Conservation (phyloP, 495 filamentous ascomycete species). For the Pseudotulostoma volvatum region DNA sequence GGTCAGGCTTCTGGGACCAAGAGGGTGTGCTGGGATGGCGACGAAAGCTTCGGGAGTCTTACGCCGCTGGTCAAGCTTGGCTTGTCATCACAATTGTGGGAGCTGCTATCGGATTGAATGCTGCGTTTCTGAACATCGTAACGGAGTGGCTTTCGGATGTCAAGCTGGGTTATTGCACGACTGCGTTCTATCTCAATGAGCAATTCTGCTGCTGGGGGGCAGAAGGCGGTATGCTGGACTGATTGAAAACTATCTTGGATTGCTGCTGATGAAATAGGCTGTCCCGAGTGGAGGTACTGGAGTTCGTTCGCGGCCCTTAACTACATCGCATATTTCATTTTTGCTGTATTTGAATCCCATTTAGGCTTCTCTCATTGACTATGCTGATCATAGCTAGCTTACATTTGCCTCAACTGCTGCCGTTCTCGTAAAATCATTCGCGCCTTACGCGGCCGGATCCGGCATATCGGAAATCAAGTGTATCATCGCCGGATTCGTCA, state of each 20-base stretch:
- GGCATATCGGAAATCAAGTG: conserved; percentile 99
- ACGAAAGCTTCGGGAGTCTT: conserved; percentile 66
- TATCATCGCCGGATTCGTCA: conserved; percentile 98
- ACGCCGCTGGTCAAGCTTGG: conserved; percentile 96
- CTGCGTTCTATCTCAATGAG: conserved; percentile 94
- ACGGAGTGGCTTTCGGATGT: conserved; percentile 96
- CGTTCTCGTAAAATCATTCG: conserved; percentile 76
- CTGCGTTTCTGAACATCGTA: conserved; percentile 84
- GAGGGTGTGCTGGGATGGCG: conserved; percentile 65
- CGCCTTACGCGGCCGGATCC: conserved; percentile 91
- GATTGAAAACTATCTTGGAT: conserved; percentile 1
- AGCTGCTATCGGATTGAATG: conserved; percentile 80
- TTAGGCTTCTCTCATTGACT: background rate
- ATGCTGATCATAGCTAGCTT: conserved; percentile 31
- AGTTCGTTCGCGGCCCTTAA: conserved; percentile 62
- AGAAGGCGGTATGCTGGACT: conserved; percentile 50
- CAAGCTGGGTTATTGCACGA: conserved; percentile 85
- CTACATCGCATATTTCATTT: conserved; percentile 77
- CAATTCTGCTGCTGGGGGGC: conserved; percentile 97
- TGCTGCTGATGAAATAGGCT: conserved; percentile 37
- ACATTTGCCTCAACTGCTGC: conserved; percentile 72
- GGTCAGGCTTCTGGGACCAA: conserved; percentile 58
- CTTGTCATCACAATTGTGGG: conserved; percentile 93
- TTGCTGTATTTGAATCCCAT: conserved; percentile 44
- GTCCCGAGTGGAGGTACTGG: conserved; percentile 82